These are phyloP conservation scores for Metschnikowia continentalis DNA, from an alignment of 805 yeast genomes.

Conservation along the genomic window DNA sequence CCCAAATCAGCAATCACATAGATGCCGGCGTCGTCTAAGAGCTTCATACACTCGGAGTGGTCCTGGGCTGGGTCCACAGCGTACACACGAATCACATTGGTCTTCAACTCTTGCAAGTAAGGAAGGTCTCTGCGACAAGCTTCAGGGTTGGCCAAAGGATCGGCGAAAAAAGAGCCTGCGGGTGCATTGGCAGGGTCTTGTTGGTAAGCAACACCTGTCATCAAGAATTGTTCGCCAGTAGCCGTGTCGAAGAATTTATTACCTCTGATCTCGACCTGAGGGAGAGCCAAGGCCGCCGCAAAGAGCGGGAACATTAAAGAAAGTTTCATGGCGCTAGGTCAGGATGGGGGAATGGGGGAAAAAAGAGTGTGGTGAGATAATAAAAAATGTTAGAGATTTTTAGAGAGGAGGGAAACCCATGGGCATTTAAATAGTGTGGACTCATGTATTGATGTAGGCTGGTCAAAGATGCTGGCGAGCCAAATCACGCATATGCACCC, in stretches of 20 bases:
- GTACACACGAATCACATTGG: slow-evolving; percentile 74
- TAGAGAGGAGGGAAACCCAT: too few relatives aligned
- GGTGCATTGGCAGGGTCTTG: slow-evolving; percentile 49
- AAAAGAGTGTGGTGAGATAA: not conserved
- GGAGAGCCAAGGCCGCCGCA: slow-evolving; percentile 21
- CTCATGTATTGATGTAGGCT: too few relatives aligned
- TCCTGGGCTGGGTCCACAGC: slow-evolving; percentile 62
- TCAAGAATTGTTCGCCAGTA: slow-evolving; percentile 66
- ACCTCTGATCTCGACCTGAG: slow-evolving; percentile 61
- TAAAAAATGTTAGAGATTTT: too few relatives aligned
- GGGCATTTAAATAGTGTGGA: too few relatives aligned
- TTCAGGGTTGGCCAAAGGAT: slow-evolving; percentile 63
- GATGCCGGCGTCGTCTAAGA: slow-evolving; percentile 77
- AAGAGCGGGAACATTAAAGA: slow-evolving; percentile 22
- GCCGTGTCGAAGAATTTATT: slow-evolving; percentile 74
- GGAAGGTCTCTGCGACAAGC: slow-evolving; percentile 74
- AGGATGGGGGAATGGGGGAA: not conserved
- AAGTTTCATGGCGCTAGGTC: slow-evolving; percentile 19
- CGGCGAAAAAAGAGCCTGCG: slow-evolving; percentile 43
- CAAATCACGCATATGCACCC: too few relatives aligned
- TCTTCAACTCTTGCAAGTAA: slow-evolving; percentile 54
- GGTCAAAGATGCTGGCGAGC: too few relatives aligned
- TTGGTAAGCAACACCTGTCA: slow-evolving; percentile 79
- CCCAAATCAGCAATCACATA: slow-evolving; percentile 88
- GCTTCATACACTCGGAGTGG: slow-evolving; percentile 65